Evolutionary conservation across 140 eudicot genomes (phyloP), one percentile per base, ranked within the genome.

Genomic region (Bidens hawaiensis): DNA sequence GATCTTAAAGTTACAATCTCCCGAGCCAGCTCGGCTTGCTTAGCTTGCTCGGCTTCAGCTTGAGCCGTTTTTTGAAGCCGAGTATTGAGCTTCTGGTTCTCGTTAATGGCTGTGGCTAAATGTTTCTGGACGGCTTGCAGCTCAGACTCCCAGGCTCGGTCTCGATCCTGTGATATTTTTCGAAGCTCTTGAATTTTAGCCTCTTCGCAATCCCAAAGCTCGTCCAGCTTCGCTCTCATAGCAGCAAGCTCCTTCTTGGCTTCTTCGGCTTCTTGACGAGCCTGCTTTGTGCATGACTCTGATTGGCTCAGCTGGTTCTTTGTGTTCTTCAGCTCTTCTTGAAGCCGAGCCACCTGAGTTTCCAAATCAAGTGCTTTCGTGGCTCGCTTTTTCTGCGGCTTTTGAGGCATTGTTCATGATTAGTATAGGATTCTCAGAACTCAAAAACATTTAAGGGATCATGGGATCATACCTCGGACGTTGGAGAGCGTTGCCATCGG

Each of bases 61-160:
- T 83, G 84, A 16, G 75, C 79, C 54, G 72, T 69, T 45, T 76
- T 62, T 45, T 82, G 86, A 16, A 87, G 77, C 59, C 84, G 91
- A 21, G 55, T 48, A 50, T 76, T 84, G 69, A 87, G 96, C 58
- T 76, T 87, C 53, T 82, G 87, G 36, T 82, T 84, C 66, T 91
- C 98, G 24, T 67, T 80, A 57, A 82, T 34, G 21, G 85, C 87
- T 9, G 90, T 77, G 30, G 84, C 75, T 45, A 93, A 69, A 47
- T 93, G 99, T 71, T 83, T 93, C 62, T 88, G 95, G 5, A 88
- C 81, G n/a, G 96, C 96, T 72, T 88, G 84, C 2, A 93, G 78
- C 50, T 93, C 99, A 1, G 96, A 83, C 62, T 88, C 85, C 99
- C 99, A 93, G 2, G 78, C 96, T 22, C 84, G 83, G 47, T 93